Evolutionary conservation across 352 stramenopile genomes (phyloP), one percentile per base, ranked within the genome.

Genomic region (Phytopythium montanum): DNA sequence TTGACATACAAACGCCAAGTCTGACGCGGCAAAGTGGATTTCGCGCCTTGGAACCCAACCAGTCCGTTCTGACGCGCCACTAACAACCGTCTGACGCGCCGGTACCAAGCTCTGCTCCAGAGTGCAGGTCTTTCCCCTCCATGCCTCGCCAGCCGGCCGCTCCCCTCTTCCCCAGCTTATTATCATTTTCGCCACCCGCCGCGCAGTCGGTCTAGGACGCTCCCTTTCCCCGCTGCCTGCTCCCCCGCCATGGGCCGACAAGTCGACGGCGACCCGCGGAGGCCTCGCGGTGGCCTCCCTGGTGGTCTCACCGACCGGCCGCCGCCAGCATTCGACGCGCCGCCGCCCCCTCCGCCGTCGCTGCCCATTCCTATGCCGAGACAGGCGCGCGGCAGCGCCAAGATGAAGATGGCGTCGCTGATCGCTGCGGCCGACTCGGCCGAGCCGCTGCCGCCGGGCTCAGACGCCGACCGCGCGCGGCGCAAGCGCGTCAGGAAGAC

Each of bases 391-490:
- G 51, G 51, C 23, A 64, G 64, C 18, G 65, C 67, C 48, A 73
- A 78, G 60, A 80, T 78, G 61, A 75, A 79, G 64, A 76, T 78
- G 76, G 72, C 72, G 60, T 75, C 76, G 62, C 72, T 81, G 34
- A 72, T 81, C 58, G 70, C 64, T 19, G 67, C 64, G 29, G 63
- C 59, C n/a, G 69, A 81, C 53, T 59, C 65, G 8, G 44, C 33
- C 21, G 51, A 68, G 18, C 13, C 31, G 29, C 26, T 41, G 45
- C 31, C 33, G 49, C 51, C 34, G 31, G 46, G 33, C 34, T 16
- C 31, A 7, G 38, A 23, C 38, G 56, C 19, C 18, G 26, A 36
- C 13, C 34, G 60, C 12, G 74, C 72, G 29, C 90, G 86, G 68
- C 72, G 68, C 53, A 66, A 61, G 25, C 59, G 60, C 29, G 65